Base-by-base conservation (phyloP, 495 filamentous ascomycete species). In the Hyaloscypha hepaticicola region DNA sequence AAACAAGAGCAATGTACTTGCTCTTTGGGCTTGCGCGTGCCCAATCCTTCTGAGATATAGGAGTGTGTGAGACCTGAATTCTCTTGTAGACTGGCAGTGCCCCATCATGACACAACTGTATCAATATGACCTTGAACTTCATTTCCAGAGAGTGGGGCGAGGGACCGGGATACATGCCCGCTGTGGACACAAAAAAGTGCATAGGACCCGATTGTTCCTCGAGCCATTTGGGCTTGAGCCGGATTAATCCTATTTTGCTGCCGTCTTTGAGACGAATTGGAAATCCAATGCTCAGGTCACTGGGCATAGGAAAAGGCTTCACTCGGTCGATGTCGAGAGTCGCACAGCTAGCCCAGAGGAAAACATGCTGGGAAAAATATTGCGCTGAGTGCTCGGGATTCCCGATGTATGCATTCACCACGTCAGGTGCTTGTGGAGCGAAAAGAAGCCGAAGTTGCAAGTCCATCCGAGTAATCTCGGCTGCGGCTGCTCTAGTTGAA, bases 151-250 rank as follows among this genome's bases (percentile, higher is more conserved):
- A 21, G 7, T 9, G 21, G 19, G 19, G 21, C 11, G 7, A 25
- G 22, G 14, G 38, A 52, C 5, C 5, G 5, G 48, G 5, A 16
- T 52, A 27, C 3, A 52, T 9, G 3, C 50, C 50, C 3, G 25
- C 21, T 52, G 50, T 52, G 3, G 50, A 52, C 6, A 52, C 50
- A 14, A 52, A 52, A 16, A 52, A 52, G 21, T 52, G 50, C 50
- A 52, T 52, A 9, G 22, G 3, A 24, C 3, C n/a, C 21, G 21
- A 7, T 14, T 52, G 3, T 9, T 24, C 19, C 25, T 52, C 50
- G 3, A 9, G 21, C 50, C 50, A 52, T 52, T 52, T 25, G 22
- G 50, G 50, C 25, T 24, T 52, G 5, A 52, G 25, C 2, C 25
- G 50, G 14, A 52, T 52, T 24, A 16, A 9, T 7, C 50, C 50